Base-by-base conservation (phyloP, 208 protist genomes). In the Phytomonas francai region DNA sequence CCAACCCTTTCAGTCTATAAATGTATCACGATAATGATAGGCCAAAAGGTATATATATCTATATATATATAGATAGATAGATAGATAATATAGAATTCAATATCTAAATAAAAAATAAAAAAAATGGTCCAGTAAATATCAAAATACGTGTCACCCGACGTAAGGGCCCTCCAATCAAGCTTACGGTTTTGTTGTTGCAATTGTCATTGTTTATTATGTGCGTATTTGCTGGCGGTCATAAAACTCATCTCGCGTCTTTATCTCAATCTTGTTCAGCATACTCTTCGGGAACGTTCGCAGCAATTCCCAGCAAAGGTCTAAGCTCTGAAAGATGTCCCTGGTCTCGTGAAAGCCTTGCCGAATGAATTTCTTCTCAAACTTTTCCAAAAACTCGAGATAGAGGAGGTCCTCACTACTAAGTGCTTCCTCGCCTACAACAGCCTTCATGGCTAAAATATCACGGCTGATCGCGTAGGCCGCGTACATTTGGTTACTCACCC, bases 401-500 rank as follows among this genome's bases (percentile, higher is more conserved):
- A 99, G 85, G 51, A 97, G 79, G 83, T 99, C 99, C 77, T 99
- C 99, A 34, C 84, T 81, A 68, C 97, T 97, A 12, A 99, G 83
- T 60, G 98, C 98, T 84, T 99, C 99, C 89, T 99, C 98, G 83
- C 98, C 98, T 60, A 99, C 98, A 59, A 99, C 98, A 64, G 98
- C 97, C 90, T 99, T 99, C 98, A 99, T 99, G 45, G 97, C 97
- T 51, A 97, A 80, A 33, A 99, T 98, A 87, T 99, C 99, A 63
- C 99, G 98, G 72, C 98, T 99, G 71, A 99, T 99, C 64, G 99
- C 99, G 81, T 99, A 99, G 68, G 97, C 98, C 27, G 98, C 98
- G 83, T 99, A 99, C 92, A 99, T 97, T 82, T 99, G 99, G 88
- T 99, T 99, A 71, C 98, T 99, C 32, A 99, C 98, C 65, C 93